phyloP scores from a whole-genome alignment of 768 basidiomycete species.

The Kwoniella bestiolae region DNA sequence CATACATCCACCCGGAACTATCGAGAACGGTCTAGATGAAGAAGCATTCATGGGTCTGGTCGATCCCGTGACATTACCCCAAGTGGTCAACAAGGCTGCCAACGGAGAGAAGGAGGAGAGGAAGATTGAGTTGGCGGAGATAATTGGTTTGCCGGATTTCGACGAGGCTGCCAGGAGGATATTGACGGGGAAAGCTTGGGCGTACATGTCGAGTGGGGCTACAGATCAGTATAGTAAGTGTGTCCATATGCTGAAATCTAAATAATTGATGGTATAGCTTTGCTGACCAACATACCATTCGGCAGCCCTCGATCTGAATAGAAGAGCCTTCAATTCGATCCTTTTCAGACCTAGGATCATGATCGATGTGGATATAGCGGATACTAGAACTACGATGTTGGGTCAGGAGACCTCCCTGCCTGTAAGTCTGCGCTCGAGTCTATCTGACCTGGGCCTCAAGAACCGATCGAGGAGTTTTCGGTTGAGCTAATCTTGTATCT shows the following conservation, averaged over 20 bases:
- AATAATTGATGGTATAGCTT: not conserved
- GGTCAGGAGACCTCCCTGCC: conserved; percentile 55
- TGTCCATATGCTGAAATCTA: too few relatives aligned
- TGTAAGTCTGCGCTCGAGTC: conserved; percentile 14
- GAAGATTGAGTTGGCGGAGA: conserved; percentile 48
- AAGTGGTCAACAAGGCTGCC: conserved; percentile 24
- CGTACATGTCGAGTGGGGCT: conserved; percentile 55
- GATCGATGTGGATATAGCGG: conserved; percentile 52
- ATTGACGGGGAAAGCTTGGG: conserved; percentile 56
- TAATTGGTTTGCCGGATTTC: conserved; percentile 56
- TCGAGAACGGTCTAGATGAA: conserved; percentile 51
- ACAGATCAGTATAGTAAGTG: conserved; percentile 56
- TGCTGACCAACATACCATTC: not conserved
- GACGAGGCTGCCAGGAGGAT: conserved; percentile 49
- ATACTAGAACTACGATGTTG: conserved; percentile 53
- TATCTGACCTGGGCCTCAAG: not conserved
- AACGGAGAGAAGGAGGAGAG: conserved; percentile 39
- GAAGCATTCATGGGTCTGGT: conserved; percentile 42
- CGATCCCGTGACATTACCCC: conserved; percentile 49
- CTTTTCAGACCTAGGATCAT: conserved; percentile 57
- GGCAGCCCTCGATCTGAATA: conserved; percentile 45
- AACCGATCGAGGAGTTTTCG: too few relatives aligned
- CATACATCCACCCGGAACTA: conserved; percentile 56
- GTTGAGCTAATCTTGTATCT: not conserved
- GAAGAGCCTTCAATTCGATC: conserved; percentile 50